phyloP scores from a whole-genome alignment of 2,329 filamentous ascomycete species.

The Sphaerostilbella broomeana region DNA sequence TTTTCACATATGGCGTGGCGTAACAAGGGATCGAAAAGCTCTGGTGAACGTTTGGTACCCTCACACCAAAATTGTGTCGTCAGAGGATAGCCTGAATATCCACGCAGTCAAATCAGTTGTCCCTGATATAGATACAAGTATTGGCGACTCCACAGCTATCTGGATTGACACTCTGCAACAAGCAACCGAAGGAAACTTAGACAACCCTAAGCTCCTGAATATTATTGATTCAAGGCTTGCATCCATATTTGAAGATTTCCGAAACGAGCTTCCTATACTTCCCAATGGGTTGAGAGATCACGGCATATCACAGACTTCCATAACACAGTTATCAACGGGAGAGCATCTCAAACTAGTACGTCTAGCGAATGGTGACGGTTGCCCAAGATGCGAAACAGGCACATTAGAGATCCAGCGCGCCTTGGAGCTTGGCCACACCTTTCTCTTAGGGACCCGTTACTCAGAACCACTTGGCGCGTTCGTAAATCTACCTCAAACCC shows the following conservation, averaged over 20 bases:
- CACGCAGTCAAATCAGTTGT: slow-evolving; percentile 59
- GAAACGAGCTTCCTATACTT: slow-evolving; percentile 21
- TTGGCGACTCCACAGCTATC: slow-evolving; percentile 51
- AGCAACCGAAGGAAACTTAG: slow-evolving; percentile 4
- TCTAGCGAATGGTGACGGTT: slow-evolving; percentile 61
- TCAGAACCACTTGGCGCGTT: slow-evolving; percentile 64
- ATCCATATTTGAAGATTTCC: slow-evolving; percentile 20
- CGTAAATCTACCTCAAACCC: slow-evolving; percentile 37
- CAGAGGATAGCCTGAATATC: slow-evolving; percentile 36
- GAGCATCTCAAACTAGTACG: slow-evolving; percentile 54
- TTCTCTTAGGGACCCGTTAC: slow-evolving; percentile 87
- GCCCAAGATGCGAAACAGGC: slow-evolving; percentile 61
- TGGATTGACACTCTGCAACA: slow-evolving; percentile 39
- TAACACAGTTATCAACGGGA: slow-evolving; percentile 30
- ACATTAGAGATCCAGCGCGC: slow-evolving; percentile 61
- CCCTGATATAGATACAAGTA: slow-evolving; percentile 62
- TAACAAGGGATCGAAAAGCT: slow-evolving; percentile 60
- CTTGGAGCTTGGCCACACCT: slow-evolving; percentile 91
- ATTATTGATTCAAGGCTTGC: slow-evolving; percentile 29
- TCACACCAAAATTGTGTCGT: slow-evolving; percentile 20
- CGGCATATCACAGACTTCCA: slow-evolving; percentile 15
- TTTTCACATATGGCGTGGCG: slow-evolving; percentile 51
- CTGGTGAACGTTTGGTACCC: slow-evolving; percentile 67
- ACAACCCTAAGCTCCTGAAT: slow-evolving; percentile 24
- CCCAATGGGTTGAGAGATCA: slow-evolving; percentile 13